Evolutionary conservation across 768 basidiomycete species (phyloP).

Genomic region (Boletus pseudopeckii): DNA sequence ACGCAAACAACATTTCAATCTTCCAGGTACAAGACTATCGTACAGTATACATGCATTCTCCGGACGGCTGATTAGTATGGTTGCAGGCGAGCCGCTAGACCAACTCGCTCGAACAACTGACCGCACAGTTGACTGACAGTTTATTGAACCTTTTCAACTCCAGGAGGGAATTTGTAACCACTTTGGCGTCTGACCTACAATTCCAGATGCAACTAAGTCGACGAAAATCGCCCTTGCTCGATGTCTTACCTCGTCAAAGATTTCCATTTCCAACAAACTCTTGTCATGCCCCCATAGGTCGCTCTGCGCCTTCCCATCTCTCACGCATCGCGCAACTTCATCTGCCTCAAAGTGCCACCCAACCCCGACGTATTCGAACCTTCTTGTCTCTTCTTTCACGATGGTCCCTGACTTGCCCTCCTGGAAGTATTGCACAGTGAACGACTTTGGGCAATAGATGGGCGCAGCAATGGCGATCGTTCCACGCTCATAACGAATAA

Average conservation of each 20-base stretch:
- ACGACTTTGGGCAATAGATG: constrained; percentile 63
- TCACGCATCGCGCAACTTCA: constrained; percentile 76
- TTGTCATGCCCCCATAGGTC: constrained; percentile 74
- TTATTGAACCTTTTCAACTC: constrained; percentile 49
- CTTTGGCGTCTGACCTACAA: constrained; percentile 64
- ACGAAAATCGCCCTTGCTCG: neutral
- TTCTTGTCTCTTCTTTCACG: constrained; percentile 54
- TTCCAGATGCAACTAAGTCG: constrained; percentile 12
- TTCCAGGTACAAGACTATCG: neutral
- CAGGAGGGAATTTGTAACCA: constrained; percentile 57
- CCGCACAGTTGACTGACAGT: neutral
- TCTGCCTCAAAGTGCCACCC: constrained; percentile 89
- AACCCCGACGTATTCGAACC: constrained; percentile 57
- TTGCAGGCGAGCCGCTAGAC: neutral
- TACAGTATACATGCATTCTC: neutral
- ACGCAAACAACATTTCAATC: neutral
- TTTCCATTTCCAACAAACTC: constrained; percentile 74
- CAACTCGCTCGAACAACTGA: neutral
- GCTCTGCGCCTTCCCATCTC: constrained; percentile 73
- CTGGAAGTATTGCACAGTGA: constrained; percentile 60
- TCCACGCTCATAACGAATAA: constrained; percentile 74
- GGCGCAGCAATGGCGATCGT: constrained; percentile 61
- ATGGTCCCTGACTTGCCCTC: constrained; percentile 41
- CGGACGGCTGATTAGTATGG: neutral
- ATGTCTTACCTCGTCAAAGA: constrained; percentile 74